Conservation (phyloP, 23 red algal species). For the Gracilaria vermiculophylla region DNA sequence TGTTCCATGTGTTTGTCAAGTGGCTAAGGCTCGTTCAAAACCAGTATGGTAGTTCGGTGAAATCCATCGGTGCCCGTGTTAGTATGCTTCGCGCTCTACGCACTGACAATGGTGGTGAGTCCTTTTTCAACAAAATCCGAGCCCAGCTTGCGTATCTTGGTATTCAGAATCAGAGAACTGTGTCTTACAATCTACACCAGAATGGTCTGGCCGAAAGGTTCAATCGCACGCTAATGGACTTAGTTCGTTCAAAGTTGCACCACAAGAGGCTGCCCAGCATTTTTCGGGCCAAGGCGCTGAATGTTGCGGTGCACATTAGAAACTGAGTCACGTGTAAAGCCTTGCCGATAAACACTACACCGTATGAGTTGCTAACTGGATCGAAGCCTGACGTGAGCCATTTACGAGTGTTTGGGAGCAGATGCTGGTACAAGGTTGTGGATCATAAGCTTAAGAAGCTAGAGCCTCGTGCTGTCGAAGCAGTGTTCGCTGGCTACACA, state of each 20-base stretch:
- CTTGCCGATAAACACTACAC: neutral
- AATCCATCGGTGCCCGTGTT: neutral
- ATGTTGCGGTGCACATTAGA: neutral
- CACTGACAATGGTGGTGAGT: constrained; percentile 44
- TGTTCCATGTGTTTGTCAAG: constrained; percentile 6
- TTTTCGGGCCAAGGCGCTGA: neutral
- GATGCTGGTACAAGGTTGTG: constrained; percentile 23
- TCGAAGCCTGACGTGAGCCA: constrained; percentile 7
- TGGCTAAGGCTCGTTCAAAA: constrained; percentile 17
- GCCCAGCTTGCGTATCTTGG: neutral
- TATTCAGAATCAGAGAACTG: constrained; percentile 17
- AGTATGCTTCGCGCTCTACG: constrained; percentile 17
- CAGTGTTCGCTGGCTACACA: constrained; percentile 17
- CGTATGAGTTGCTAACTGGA: constrained; percentile 10
- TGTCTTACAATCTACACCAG: constrained; percentile 30
- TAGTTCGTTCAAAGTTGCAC: constrained; percentile 4
- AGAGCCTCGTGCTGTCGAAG: neutral
- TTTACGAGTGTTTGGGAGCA: constrained; percentile 13
- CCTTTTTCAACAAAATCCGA: neutral
- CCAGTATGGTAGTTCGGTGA: neutral
- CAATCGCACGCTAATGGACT: constrained; percentile 35
- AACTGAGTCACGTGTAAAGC: constrained; percentile 9
- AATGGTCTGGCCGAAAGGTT: constrained; percentile 30
- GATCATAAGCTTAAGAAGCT: constrained; percentile 24
- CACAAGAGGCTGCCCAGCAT: neutral